phyloP scores from a whole-genome alignment of 768 basidiomycete species.

The Hortiboletus campestris region DNA sequence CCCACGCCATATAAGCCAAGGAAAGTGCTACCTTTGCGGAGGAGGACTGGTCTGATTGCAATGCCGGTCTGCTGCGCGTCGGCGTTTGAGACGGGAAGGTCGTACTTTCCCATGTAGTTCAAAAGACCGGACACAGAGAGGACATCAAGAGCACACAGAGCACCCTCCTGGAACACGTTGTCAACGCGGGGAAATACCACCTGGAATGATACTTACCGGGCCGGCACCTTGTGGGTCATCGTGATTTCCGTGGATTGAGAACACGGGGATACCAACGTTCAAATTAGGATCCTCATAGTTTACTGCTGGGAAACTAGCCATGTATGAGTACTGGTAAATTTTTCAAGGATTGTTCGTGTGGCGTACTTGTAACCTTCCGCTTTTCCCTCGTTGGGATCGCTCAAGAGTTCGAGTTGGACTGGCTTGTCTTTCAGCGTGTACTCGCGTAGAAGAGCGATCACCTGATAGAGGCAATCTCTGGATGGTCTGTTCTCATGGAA shows the following conservation, averaged over 20 bases:
- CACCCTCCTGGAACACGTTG: slow-evolving; percentile 70
- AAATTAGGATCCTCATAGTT: slow-evolving; percentile 98
- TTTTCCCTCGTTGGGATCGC: slow-evolving; percentile 90
- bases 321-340: neutral
- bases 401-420: slow-evolving; percentile 86
- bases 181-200: neutral
- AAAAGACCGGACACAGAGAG: slow-evolving; percentile 91
- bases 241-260: slow-evolving; percentile 99
- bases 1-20: slow-evolving; percentile 96
- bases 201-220: slow-evolving; percentile 49
- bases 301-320: slow-evolving; percentile 82
- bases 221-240: slow-evolving; percentile 98
- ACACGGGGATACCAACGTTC: slow-evolving; percentile 94
- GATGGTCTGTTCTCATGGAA: slow-evolving; percentile 98
- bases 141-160: slow-evolving; percentile 91
- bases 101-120: slow-evolving; percentile 98
- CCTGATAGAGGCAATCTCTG: slow-evolving; percentile 84
- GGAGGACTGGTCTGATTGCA: slow-evolving; percentile 83
- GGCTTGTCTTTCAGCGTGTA: slow-evolving; percentile 87
- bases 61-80: slow-evolving; percentile 70
- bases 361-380: slow-evolving; percentile 79
- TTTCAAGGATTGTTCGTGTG: neutral
- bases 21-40: slow-evolving; percentile 81
- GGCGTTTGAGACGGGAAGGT: slow-evolving; percentile 73
- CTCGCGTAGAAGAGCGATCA: slow-evolving; percentile 86